Conservation (phyloP, 441 rosid genomes). For the Adansonia grandidieri region DNA sequence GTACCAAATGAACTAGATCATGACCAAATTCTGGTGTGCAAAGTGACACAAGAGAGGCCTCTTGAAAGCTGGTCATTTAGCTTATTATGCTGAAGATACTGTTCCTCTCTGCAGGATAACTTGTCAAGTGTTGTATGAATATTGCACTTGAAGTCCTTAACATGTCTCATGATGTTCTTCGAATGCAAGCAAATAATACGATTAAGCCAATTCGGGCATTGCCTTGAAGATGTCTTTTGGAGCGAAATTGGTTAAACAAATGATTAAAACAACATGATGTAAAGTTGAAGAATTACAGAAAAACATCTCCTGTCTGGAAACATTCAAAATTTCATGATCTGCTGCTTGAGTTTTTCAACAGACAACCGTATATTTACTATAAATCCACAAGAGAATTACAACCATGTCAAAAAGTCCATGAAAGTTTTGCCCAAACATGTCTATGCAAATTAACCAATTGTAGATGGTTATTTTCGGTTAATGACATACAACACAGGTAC, state of each 20-base stretch:
- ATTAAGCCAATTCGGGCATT: neutral
- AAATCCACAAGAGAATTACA: neutral
- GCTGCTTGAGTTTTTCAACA: neutral
- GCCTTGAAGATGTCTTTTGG: neutral
- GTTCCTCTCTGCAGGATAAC: neutral
- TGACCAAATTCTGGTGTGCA: too few relatives aligned
- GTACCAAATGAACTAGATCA: too few relatives aligned
- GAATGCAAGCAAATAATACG: neutral
- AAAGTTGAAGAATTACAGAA: neutral
- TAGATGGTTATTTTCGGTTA: too few relatives aligned
- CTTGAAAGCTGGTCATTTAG: neutral
- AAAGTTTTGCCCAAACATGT: neutral
- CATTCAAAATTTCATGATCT: neutral
- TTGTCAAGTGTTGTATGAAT: neutral
- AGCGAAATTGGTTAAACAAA: neutral
- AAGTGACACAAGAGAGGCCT: too few relatives aligned
- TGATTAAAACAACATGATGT: neutral
- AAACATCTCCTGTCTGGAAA: conserved; percentile 4
- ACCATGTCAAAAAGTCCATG: neutral
- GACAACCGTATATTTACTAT: neutral
- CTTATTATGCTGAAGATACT: neutral
- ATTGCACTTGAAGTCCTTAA: neutral
- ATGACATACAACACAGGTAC: too few relatives aligned
- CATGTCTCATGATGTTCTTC: neutral
- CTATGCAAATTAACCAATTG: neutral